Evolutionary conservation across 768 basidiomycete species (phyloP).

Genomic region (Macrolepiota fuliginosa): DNA sequence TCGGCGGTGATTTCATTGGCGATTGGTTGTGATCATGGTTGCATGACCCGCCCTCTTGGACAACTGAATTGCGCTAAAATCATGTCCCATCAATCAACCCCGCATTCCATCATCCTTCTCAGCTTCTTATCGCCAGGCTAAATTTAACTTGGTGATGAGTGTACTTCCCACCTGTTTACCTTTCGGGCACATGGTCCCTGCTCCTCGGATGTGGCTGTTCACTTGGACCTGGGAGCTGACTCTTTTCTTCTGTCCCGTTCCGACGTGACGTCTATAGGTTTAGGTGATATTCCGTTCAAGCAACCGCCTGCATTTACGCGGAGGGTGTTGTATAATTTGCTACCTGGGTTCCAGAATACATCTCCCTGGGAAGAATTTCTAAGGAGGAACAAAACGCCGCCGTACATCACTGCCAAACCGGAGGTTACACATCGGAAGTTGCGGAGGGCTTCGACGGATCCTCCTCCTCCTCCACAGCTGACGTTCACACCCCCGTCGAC

Average conservation of each 20-base stretch:
- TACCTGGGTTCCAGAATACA: constrained; percentile 58
- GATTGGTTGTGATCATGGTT: constrained; percentile 14
- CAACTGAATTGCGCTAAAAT: constrained; percentile 7
- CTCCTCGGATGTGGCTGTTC: constrained; percentile 12
- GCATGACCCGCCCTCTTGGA: constrained; percentile 9
- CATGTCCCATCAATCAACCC: constrained; percentile 9
- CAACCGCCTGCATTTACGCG: constrained; percentile 69
- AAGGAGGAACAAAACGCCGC: constrained; percentile 58
- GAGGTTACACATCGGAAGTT: constrained; percentile 59
- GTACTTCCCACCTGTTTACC: background rate
- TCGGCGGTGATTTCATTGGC: background rate
- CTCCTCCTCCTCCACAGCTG: constrained; percentile 9
- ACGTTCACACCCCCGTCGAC: constrained; percentile 9
- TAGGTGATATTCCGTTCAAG: constrained; percentile 73
- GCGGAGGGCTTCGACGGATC: constrained; percentile 3
- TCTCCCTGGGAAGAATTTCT: constrained; percentile 69
- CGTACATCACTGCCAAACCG: constrained; percentile 64
- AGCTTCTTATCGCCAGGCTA: constrained; percentile 1
- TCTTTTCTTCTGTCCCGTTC: constrained; percentile 4
- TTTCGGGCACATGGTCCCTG: background rate
- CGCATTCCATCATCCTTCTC: constrained; percentile 12
- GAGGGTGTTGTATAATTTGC: constrained; percentile 63
- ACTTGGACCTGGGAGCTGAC: constrained; percentile 7
- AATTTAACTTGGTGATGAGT: background rate
- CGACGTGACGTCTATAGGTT: constrained; percentile 34